Evolutionary conservation across 2,329 filamentous ascomycete species (phyloP), one percentile per base, ranked within the genome.

Genomic region (Penicillium concentricum): DNA sequence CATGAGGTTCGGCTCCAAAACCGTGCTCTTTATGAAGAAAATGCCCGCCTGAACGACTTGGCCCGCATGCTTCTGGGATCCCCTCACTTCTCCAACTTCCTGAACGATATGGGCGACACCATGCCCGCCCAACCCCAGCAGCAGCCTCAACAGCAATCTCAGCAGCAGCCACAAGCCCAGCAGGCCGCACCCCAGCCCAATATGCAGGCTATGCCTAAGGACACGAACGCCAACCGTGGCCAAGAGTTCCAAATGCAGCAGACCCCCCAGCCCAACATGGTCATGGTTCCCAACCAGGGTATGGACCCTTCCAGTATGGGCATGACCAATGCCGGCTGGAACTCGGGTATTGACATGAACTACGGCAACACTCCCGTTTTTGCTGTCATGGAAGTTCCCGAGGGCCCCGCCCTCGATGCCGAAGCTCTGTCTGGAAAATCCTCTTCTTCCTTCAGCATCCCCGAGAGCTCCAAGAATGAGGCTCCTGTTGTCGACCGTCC

Each of bases 31-130:
- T 79, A 86, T 64, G 90, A 95, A 45, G 92, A 96, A 81, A 96
- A 96, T 77, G 87, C 87, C 70, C 90, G 90, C 46, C 79, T 93
- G 51, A 85, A 84, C 9, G 88, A 91, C 63, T 79, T 93, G 18
- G 90, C 88, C n/a, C 88, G 87, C 72, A 91, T 91, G 84, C 86
- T 93, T 28, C 82, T 93, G 18, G 86, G 86, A 5, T 93, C 91
- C 7, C 84, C 90, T 15, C 88, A 91, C 7, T 96, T 97, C 76
- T 91, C 84, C 62, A 88, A 85, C 77, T 92, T 90, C 71, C 82
- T 97, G 43, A 85, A 90, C 67, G 83, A 87, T 50, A 81, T 91
- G 37, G 87, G 84, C 74, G 75, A 79, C 63, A 87, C 86, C 69
- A 82, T 80, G 15, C 74, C 71, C 10, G 50, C 60, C 2, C 66